These are phyloP conservation scores for Rhodotorula kratochvilovae DNA, from an alignment of 768 basidiomycete species.

Conservation along the genomic window DNA sequence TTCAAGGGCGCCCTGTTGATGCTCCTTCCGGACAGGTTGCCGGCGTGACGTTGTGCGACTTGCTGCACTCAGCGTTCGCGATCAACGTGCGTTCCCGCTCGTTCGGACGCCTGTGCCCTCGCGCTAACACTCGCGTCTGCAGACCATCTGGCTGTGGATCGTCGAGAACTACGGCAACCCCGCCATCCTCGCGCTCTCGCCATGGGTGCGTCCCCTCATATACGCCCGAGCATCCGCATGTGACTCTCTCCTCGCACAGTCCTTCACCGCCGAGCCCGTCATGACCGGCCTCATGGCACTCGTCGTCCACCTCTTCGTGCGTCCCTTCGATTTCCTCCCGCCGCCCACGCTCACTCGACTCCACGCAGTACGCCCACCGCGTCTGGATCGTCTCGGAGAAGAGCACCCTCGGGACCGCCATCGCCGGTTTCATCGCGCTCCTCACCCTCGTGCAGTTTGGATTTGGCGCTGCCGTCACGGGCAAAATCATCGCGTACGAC, in stretches of 20 bases:
- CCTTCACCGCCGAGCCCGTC: constrained; percentile 22
- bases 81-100: constrained; percentile 1
- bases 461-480: constrained; percentile 12
- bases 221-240: too few relatives aligned
- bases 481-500: constrained; percentile 24
- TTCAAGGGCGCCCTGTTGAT: background rate
- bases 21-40: background rate
- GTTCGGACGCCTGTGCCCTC: background rate
- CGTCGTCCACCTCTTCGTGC: background rate
- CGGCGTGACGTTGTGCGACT: background rate
- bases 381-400: constrained; percentile 14
- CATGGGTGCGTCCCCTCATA: constrained; percentile 18
- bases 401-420: background rate
- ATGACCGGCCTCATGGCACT: constrained; percentile 10
- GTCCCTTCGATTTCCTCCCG: background rate
- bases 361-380: constrained; percentile 6
- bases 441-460: constrained; percentile 11
- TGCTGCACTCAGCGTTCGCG: background rate
- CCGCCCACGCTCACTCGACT: background rate
- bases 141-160: constrained; percentile 15
- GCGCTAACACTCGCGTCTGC: background rate
- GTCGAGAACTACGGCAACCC: constrained; percentile 18
- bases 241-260: background rate
- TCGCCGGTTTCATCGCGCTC: background rate
- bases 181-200: constrained; percentile 9